Percentiles rank a stretch among this genome's conserved stretches.
Evolutionary conservation across 805 yeast genomes (phyloP).

Genomic region (Wickerhamomyces bovis): DNA sequence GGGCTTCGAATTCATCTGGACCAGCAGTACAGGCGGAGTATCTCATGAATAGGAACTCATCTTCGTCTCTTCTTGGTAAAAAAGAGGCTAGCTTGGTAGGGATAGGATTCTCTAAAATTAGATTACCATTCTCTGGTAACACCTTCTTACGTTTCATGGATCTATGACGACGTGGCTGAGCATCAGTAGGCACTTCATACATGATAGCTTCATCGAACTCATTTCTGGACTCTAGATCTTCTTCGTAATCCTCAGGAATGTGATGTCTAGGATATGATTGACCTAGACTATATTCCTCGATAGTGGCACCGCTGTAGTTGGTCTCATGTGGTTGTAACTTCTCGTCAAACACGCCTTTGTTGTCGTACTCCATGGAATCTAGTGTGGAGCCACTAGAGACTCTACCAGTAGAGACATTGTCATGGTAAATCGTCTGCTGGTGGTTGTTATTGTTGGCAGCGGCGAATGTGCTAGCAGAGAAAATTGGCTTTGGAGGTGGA

Average conservation of each 20-base stretch:
- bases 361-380: constrained; percentile 6
- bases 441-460: constrained; percentile 37
- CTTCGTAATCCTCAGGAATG: constrained; percentile 6
- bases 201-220: constrained; percentile 43
- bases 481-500: constrained; percentile 62
- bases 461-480: constrained; percentile 56
- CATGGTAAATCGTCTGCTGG: background rate
- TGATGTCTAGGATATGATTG: background rate
- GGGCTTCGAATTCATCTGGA: constrained; percentile 74
- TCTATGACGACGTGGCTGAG: constrained; percentile 57
- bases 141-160: constrained; percentile 68
- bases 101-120: constrained; percentile 89
- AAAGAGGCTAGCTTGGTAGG: constrained; percentile 84
- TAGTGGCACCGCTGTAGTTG: constrained; percentile 30
- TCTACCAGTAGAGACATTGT: constrained; percentile 17
- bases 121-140: constrained; percentile 69
- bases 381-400: constrained; percentile 27
- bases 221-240: constrained; percentile 11
- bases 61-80: constrained; percentile 80
- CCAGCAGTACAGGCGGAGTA: constrained; percentile 95
- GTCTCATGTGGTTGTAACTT: constrained; percentile 18
- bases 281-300: constrained; percentile 25
- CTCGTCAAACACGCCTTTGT: constrained; percentile 14
- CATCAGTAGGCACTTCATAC: constrained; percentile 30
- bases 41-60: constrained; percentile 93